These are phyloP conservation scores for Barnettozyma wickerhamii DNA, from an alignment of 805 yeast genomes.

Conservation along the genomic window DNA sequence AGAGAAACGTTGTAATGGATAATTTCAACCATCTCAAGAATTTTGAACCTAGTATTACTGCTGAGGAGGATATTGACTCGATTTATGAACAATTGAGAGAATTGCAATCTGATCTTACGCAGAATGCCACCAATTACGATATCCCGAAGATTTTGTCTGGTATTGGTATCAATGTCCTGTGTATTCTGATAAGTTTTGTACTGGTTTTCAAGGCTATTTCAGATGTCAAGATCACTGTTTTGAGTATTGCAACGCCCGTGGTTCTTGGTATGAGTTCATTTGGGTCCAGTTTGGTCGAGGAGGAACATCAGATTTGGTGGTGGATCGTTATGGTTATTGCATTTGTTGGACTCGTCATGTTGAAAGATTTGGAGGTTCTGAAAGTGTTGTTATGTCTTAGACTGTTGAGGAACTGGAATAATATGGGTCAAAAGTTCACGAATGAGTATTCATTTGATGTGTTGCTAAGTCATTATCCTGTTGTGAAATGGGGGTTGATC, in stretches of 20 bases:
- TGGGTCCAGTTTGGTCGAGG: conserved; percentile 90
- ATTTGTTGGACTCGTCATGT: neutral
- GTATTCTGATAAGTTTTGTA: conserved; percentile 10
- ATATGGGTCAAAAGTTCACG: conserved; percentile 81
- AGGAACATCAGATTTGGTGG: conserved; percentile 97
- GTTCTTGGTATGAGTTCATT: conserved; percentile 55
- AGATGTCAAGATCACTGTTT: neutral
- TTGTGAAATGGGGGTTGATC: conserved; percentile 45
- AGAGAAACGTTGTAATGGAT: conserved; percentile 38
- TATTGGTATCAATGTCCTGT: conserved; percentile 18
- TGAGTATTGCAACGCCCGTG: conserved; percentile 15
- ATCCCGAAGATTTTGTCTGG: conserved; percentile 41
- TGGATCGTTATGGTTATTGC: conserved; percentile 38
- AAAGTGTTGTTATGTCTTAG: conserved; percentile 35
- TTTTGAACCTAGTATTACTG: conserved; percentile 29
- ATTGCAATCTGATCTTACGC: conserved; percentile 48
- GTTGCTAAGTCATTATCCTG: conserved; percentile 7
- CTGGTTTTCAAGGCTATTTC: neutral
- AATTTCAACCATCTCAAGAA: conserved; percentile 55
- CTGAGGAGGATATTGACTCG: conserved; percentile 10
- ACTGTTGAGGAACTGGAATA: conserved; percentile 76
- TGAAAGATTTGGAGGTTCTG: conserved; percentile 2
- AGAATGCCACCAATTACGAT: conserved; percentile 70
- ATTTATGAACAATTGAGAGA: conserved; percentile 15
- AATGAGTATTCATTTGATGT: conserved; percentile 5